These are phyloP conservation scores for Cadophora luteo-olivacea DNA, from an alignment of 2,329 filamentous ascomycete genomes.

Conservation along the genomic window DNA sequence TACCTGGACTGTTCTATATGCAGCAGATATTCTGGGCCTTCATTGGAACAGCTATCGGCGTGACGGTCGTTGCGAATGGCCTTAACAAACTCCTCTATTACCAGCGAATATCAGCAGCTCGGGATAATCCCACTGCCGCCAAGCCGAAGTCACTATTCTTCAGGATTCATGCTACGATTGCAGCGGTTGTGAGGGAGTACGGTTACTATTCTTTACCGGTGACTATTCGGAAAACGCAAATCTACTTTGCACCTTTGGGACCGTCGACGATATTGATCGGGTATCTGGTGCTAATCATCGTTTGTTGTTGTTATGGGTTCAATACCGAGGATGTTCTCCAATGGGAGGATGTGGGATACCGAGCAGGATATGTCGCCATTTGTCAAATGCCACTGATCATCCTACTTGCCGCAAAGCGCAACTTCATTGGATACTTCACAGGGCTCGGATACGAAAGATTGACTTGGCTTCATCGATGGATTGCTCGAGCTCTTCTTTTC, in stretches of 20 bases:
- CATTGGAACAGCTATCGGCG: conserved; percentile 51
- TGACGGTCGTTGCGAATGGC: conserved; percentile 52
- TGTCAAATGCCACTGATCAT: conserved; percentile 72
- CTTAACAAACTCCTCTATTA: conserved; percentile 55
- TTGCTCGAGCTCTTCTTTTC: conserved; percentile 56
- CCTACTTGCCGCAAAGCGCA: conserved; percentile 59
- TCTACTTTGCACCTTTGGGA: conserved; percentile 49
- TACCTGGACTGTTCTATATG: conserved; percentile 50
- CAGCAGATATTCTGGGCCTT: conserved; percentile 56
- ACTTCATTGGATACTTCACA: conserved; percentile 67
- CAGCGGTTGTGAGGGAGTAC: conserved; percentile 59
- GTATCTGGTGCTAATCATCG: conserved; percentile 57
- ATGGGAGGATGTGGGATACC: conserved; percentile 63
- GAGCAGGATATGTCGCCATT: conserved; percentile 71
- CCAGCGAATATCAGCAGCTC: conserved; percentile 55
- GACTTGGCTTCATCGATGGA: conserved; percentile 70
- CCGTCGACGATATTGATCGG: conserved; percentile 48
- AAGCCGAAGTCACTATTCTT: conserved; percentile 59
- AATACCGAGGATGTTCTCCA: conserved; percentile 55
- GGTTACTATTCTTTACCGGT: conserved; percentile 53
- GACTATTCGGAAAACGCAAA: conserved; percentile 44
- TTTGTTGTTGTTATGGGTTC: conserved; percentile 62
- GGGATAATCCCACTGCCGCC: conserved; percentile 52
- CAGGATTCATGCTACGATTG: conserved; percentile 56
- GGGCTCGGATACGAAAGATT: conserved; percentile 71